Evolutionary conservation across 1,284 basidiomycete genomes (phyloP), one percentile per base, ranked within the genome.

Genomic region (Fomitopsis schrenkii): DNA sequence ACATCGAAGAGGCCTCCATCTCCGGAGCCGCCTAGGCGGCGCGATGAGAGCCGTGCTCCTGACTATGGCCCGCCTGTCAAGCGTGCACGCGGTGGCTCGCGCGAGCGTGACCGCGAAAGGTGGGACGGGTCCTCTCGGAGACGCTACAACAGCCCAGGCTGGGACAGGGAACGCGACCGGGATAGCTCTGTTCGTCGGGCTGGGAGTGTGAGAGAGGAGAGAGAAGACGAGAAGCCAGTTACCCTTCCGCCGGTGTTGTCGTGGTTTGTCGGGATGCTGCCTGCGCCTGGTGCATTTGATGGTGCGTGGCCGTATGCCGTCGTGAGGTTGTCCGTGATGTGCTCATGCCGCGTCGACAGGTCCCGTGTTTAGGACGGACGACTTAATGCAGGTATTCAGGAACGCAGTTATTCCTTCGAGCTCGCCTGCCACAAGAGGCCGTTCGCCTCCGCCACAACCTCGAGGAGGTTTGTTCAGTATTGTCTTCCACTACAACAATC

Each of bases 281-380:
- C 95, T 12, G 76, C 81, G 35, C 78, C 90, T 10, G 66, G 75
- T 28, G 75, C 83, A 14, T 97, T 96, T 72, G 93, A 96, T 75
- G 95, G 94, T 95, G 62, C 82, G 10, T 57, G 7, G 41, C 38
- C 36, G 36, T 44, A n/a, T 50, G 59, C 50, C 38, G 26, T 58
- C 15, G 58, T 64, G 45, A 42, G 64, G 41, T 30, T 62, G 17
- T 50, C 64, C 52, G 68, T 59, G 10, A 57, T 63, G 14, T 52
- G 41, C 26, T 61, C 44, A 58, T 40, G 53, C 40, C 30, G 58
- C 42, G 58, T 28, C 53, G 22, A 44, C 65, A 94, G 93, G 93
- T 2, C 93, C 94, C 17, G 82, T 94, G 41, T 95, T 95, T 78
- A 83, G 91, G 58, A 89, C 90, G 2, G 93, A 95, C 55, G 93